Base-by-base conservation (phyloP, 192 early-diverging fungal genomes). In the Mortierella claussenii region DNA sequence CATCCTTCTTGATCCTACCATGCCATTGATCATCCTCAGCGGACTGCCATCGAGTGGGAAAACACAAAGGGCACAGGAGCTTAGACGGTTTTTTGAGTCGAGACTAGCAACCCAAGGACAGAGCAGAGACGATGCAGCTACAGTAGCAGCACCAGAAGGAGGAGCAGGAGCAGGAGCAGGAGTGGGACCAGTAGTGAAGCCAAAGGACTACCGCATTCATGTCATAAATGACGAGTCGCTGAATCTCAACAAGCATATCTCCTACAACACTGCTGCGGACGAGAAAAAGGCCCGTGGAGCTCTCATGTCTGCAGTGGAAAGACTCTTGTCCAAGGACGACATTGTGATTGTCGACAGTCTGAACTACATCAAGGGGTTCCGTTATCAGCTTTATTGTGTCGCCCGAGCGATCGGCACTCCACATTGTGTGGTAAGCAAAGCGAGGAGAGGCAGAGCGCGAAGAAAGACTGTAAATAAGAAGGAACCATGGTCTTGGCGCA, bases 331-430 rank as follows among this genome's bases (percentile, higher is more conserved):
- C 26, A 89, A 89, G 48, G 92, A 97, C n/a, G 82, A 85, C 53
- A 86, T 99, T 47, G 90, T 98, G 13, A 96, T 99, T 48, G 94
- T 88, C 8, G 98, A 99, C 67, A 84, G 86, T n/a, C 74, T 97
- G 68, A 99, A 99, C 79, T 98, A 98, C 81, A 98, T 99, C 79
- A 99, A 99, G 84, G 97, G 98, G 6, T 95, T 95, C 69, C 86
- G 98, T 62, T 99, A 98, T 82, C 96, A 98, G 79, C 86, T 98
- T 23, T 96, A 95, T 81, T 96, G 95, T 69, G 82, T 96, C 17
- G 89, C 94, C 0, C 87, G 94, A 23, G 92, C 90, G 42, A 84
- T 95, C 31, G 87, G 90, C 48, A 97, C 96, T 0, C 92, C 97
- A 7, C 90, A 93, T 42, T 97, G 96, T 58, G 87, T 93, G 17